A percentile compares a stretch with the other conserved stretches of the same genome.
Evolutionary conservation across 257 asterid species (phyloP).

Genomic region (Solanum corneliomulleri): DNA sequence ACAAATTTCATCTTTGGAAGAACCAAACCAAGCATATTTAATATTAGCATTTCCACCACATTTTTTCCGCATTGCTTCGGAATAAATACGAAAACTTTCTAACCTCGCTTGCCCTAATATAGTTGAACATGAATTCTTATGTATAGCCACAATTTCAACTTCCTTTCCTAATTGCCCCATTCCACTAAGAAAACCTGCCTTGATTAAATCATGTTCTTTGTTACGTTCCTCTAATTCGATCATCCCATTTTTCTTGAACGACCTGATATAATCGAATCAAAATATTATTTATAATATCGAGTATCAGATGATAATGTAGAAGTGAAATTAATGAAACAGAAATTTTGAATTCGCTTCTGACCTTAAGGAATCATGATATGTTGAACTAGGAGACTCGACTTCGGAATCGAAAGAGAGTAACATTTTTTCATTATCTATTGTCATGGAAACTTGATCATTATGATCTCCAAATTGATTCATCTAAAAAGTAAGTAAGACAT

Average conservation of each 20-base stretch:
- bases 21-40: constrained; percentile 41
- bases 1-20: constrained; percentile 17
- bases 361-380: background rate
- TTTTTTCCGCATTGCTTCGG: constrained; percentile 20
- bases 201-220: constrained; percentile 3
- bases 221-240: constrained; percentile 9
- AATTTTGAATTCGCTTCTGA: background rate
- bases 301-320: background rate
- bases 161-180: constrained; percentile 5
- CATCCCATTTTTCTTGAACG: constrained; percentile 11
- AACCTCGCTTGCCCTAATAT: constrained; percentile 9
- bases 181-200: constrained; percentile 8
- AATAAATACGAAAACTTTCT: constrained; percentile 17
- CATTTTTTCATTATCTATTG: background rate
- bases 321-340: background rate
- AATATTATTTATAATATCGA: background rate
- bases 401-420: background rate
- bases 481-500: background rate
- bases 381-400: background rate
- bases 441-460: background rate
- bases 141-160: constrained; percentile 16
- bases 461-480: background rate
- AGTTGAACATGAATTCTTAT: constrained; percentile 10
- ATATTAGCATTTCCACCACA: constrained; percentile 36
- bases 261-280: background rate